Conservation (phyloP, 169 alveolate genomes). For the Cryptosporidium parvum region DNA sequence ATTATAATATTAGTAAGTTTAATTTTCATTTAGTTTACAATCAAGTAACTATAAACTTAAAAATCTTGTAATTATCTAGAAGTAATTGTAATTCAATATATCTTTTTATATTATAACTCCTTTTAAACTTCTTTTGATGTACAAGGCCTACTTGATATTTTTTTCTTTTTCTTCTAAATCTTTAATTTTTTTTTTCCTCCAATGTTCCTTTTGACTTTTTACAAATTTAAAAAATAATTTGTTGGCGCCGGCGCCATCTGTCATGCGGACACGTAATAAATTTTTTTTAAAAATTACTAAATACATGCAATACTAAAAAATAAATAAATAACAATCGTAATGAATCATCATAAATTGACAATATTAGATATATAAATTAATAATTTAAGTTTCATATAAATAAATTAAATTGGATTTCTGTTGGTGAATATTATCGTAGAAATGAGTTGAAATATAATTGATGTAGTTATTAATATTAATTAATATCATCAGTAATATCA, state of each 20-base stretch:
- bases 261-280: not conserved
- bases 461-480: not conserved
- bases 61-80: not conserved
- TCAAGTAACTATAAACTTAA: not conserved
- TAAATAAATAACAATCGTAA: not conserved
- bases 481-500: not conserved
- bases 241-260: slow-evolving; percentile 21
- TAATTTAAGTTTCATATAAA: not conserved
- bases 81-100: not conserved
- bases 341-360: too few relatives aligned
- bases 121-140: not conserved
- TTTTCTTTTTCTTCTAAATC: not conserved
- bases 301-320: not conserved
- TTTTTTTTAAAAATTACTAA: not conserved
- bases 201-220: not conserved
- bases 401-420: not conserved
- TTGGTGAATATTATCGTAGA: not conserved
- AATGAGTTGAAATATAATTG: too few relatives aligned
- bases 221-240: not conserved
- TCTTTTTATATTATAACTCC: not conserved
- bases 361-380: too few relatives aligned
- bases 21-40: not conserved
- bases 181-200: not conserved
- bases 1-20: not conserved
- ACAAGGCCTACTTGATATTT: not conserved